Base-by-base conservation (phyloP, 371 early-diverging fungal genomes). In the Quaeritorhiza haematococci region DNA sequence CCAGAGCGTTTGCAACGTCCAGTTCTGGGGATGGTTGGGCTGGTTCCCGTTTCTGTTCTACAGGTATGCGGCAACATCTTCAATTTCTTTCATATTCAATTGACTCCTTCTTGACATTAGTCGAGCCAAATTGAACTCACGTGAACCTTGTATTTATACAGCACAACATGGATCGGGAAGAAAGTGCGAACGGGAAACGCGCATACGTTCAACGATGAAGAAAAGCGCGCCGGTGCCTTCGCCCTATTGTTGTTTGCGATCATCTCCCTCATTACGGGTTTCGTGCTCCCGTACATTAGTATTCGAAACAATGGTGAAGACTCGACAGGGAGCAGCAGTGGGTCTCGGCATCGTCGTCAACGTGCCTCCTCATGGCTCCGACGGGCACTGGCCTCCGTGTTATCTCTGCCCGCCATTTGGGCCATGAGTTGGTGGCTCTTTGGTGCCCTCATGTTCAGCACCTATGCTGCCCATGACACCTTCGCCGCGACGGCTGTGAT, bases 1-100 rank as follows among this genome's bases (percentile, higher is more conserved):
- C 44, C 85, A 84, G 55, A 69, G 75, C 10, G 74, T 94, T 13
- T 94, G 93, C 70, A 85, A 87, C 50, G 86, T 90, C 4, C 95
- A 95, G 62, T 86, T 95, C 53, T 91, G 89, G 73, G 83, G 91
- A 3, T 96, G 94, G 94, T 83, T 94, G 59, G 94, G 92, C 8
- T 93, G 94, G 93, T 96, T 96, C 63, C 94, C 95, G 3, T 93
- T 94, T 60, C 72, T 96, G 10, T 94, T 96, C 57, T 94, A 94
- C 66, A 81, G 87, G 68, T 50, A 59, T 58, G 10, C n/a, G n/a
- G 84, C 83, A 48, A 62, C 65, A 34, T 56, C 3, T 33, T 17
- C 32, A 6, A 43, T 41, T 23, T 21, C 30, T 13, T 4, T 41
- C 21, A 21, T 1, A 5, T 35, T 29, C 48, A 23, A 15, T 26